Base-by-base conservation (phyloP, 805 yeast genomes). In the Priceomyces haplophilus region DNA sequence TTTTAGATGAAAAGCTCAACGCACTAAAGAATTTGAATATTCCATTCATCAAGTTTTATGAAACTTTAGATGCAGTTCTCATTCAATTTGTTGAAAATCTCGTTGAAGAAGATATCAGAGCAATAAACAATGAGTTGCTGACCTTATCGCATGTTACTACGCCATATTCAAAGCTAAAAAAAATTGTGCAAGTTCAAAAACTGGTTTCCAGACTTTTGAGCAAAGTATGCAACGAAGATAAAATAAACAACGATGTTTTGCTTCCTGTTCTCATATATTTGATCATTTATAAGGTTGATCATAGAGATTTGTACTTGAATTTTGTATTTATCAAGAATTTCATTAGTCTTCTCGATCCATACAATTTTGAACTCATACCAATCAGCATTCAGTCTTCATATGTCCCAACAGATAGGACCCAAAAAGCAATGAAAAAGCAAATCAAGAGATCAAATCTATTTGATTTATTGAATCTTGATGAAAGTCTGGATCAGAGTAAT, bases 211-310 rank as follows among this genome's bases (percentile, higher is more conserved):
- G 47, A 23, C 29, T 45, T 20, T 40, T 53, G 11, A 45, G 55
- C 1, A 47, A 44, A 18, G 38, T 46, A 10, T 41, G 42, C 34
- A 58, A 58, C 8, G 45, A 54, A 27, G 47, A 56, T 18, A 49
- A 53, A 20, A 47, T 69, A 38, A 67, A 61, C 51, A 69, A 67
- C 49, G 75, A 70, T 43, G 44, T 65, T n/a, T 53, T 70, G 29
- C 55, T 70, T 33, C 75, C 75, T 3, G 54, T 64, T 4, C 54
- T 70, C 44, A 69, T 70, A 19, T 67, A 63, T 45, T 49, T 64
- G 34, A 49, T 69, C 16, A 57, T 70, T 19, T 58, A 64, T 41
- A 59, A 65, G 49, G 31, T 47, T 15, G 47, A 49, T 37, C 37
- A 47, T 29, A 41, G 43, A 21, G 72, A 69, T 15, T 51, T 69